Evolutionary conservation across 2,329 filamentous ascomycete species (phyloP), one percentile per base, ranked within the genome.

Genomic region (Alternaria brassicae): DNA sequence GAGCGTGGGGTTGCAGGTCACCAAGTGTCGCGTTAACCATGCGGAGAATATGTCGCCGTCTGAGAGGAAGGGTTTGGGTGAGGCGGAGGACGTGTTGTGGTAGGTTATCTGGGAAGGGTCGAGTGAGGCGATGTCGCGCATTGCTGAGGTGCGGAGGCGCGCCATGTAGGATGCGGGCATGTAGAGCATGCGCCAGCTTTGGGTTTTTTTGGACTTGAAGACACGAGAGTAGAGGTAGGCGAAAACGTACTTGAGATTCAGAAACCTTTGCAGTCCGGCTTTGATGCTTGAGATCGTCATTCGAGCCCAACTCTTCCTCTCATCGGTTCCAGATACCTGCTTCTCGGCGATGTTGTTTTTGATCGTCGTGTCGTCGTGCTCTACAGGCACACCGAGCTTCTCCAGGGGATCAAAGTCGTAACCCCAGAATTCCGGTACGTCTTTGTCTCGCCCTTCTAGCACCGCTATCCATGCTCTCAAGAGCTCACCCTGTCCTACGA

Each of bases 391-490:
- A 10, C 56, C 69, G 19, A 73, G 41, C 6, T 56, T 27, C 23
- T 56, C 53, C 7, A 69, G 30, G 2, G 68, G 71, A 45, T 74
- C 71, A 15, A 53, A 54, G 12, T 72, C 62, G 51, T 63, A 69
- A 21, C 69, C 70, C 15, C 48, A 66, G 32, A 65, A 60, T 19
- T 63, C 56, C 1, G 59, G 55, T 1, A 69, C 51, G 13, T 69
- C 69, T 7, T 64, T 45, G 12, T 72, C 68, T 27, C 63, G 61
- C 2, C 70, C 67, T 21, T 70, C 53, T n/a, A 74, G 58, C 13
- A 72, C 58, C 13, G 61, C 60, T 15, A 49, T 53, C 72, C 71
- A 74, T 9, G 68, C 68, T 23, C 56, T 55, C 7, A 73, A 47
- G 15, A 74, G 49, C 4, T 34, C 40, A 23, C 60, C 39, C 2